Percentiles rank a stretch among this genome's conserved stretches.
Evolutionary conservation across 2,329 filamentous ascomycete species (phyloP).

Genomic region (Mollisiaceae sp.): DNA sequence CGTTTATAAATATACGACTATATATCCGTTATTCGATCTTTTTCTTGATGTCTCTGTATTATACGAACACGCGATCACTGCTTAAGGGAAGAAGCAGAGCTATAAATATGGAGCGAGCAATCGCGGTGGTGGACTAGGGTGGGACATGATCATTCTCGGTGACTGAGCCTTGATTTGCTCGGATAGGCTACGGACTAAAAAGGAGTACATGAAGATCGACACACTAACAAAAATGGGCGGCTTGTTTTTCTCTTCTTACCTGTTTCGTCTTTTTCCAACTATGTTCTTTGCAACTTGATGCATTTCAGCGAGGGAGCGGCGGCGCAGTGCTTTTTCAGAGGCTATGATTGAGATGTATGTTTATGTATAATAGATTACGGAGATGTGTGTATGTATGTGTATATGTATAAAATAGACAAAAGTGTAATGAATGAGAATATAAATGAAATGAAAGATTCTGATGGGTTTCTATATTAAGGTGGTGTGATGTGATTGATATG

Average conservation of each 20-base stretch:
- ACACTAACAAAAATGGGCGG: not conserved
- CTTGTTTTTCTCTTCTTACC: not conserved
- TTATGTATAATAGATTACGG: not conserved
- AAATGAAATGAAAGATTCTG: not conserved
- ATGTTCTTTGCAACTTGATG: not conserved
- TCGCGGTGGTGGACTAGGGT: not conserved
- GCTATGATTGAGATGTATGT: not conserved
- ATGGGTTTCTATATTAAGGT: not conserved
- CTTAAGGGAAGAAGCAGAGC: not conserved
- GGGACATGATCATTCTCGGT: not conserved
- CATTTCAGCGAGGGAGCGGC: slow-evolving; percentile 1
- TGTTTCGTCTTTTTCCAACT: not conserved
- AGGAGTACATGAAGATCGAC: not conserved
- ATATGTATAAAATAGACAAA: not conserved
- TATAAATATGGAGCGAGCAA: slow-evolving; percentile 6
- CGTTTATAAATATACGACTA: not conserved
- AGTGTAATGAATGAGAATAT: slow-evolving; percentile 4
- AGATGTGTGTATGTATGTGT: not conserved
- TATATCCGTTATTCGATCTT: not conserved
- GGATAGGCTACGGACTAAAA: too few species aligned
- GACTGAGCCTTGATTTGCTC: not conserved
- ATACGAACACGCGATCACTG: not conserved
- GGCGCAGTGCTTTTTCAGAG: not conserved
- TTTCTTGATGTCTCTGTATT: slow-evolving; percentile 2
- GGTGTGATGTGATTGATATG: not conserved